Evolutionary conservation across 192 early-diverging fungal species (phyloP).

Genomic region (Paraglomus brasilianum): DNA sequence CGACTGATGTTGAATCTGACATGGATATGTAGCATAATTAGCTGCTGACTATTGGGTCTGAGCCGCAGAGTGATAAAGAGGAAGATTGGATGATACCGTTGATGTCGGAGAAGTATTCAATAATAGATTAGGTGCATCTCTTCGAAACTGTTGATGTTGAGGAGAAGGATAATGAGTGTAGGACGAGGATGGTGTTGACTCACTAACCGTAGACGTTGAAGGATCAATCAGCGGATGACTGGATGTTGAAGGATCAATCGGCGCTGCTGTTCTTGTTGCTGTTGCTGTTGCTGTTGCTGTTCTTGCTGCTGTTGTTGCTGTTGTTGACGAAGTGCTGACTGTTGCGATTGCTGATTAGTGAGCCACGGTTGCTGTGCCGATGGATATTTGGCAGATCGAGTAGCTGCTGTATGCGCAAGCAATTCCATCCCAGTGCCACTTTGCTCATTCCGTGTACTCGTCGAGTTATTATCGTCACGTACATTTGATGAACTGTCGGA

Average conservation of each 20-base stretch:
- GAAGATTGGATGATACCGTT: neutral
- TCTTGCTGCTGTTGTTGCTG: neutral
- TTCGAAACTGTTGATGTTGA: neutral
- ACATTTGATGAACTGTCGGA: neutral
- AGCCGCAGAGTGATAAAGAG: neutral
- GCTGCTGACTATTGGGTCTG: neutral
- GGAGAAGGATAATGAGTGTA: slow-evolving; percentile 3
- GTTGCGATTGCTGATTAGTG: too few relatives aligned
- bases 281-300: slow-evolving; percentile 16
- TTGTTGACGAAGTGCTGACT: too few relatives aligned
- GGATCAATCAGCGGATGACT: neutral
- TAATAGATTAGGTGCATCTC: neutral
- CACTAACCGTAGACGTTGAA: neutral
- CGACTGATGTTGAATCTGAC: slow-evolving; percentile 7
- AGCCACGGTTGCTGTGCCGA: neutral
- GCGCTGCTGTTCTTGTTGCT: too few relatives aligned
- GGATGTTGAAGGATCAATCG: neutral
- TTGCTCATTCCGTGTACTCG: neutral
- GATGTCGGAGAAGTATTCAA: slow-evolving; percentile 1
- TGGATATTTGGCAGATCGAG: neutral
- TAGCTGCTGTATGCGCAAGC: neutral
- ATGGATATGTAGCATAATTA: neutral
- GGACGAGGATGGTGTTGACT: neutral
- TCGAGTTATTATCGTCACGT: neutral
- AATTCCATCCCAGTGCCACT: neutral